Conservation (phyloP, 2,329 filamentous ascomycete species). For the Blumeriella jaapii region DNA sequence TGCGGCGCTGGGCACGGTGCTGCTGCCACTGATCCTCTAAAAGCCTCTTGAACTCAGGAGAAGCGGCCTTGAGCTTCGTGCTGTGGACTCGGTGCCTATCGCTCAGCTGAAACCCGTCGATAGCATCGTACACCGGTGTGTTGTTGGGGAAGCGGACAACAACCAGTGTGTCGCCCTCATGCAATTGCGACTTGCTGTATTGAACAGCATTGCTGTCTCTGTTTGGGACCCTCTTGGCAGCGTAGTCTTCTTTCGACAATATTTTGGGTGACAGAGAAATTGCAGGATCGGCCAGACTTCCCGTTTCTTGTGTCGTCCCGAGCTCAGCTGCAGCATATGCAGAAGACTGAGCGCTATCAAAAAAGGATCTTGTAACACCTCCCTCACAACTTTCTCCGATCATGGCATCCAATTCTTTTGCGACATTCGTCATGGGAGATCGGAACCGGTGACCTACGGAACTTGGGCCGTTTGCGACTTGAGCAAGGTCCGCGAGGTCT, state of each 20-base stretch:
- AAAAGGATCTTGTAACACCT: neutral
- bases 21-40: conserved; percentile 33
- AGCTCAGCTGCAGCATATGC: neutral
- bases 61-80: conserved; percentile 35
- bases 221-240: neutral
- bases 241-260: too few species aligned
- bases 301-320: too few species aligned
- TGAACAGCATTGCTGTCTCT: conserved; percentile 14
- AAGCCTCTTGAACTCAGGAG: conserved; percentile 35
- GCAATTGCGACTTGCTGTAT: conserved; percentile 14
- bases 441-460: too few species aligned
- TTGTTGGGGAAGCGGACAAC: conserved; percentile 30
- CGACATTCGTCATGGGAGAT: too few species aligned
- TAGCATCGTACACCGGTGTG: conserved; percentile 16
- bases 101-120: conserved; percentile 20
- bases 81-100: conserved; percentile 36
- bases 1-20: conserved; percentile 29
- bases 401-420: too few species aligned
- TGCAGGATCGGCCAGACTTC: too few species aligned
- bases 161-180: conserved; percentile 34
- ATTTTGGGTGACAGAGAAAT: too few species aligned
- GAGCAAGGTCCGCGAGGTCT: neutral
- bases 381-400: too few species aligned
- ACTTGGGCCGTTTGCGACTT: neutral
- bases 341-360: neutral